A percentile compares a stretch with the other conserved stretches of the same genome.
These are phyloP conservation scores for Glarea lozoyensis DNA, from an alignment of 495 filamentous ascomycete genomes.

Conservation along the genomic window DNA sequence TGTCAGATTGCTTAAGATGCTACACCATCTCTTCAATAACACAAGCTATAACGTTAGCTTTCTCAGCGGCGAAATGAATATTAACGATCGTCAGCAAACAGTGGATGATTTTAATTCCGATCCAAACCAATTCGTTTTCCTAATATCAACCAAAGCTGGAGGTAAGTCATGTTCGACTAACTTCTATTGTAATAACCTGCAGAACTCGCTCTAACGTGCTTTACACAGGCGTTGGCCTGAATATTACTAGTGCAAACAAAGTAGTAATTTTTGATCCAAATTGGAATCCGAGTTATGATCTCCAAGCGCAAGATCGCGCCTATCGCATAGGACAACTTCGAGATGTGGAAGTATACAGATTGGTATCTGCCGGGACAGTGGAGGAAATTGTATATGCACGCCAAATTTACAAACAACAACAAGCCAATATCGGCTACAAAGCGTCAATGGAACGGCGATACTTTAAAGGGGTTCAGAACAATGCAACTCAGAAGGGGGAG, in stretches of 20 bases:
- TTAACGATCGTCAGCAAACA: constrained; percentile 69
- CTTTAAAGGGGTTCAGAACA: constrained; percentile 89
- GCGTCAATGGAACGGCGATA: constrained; percentile 88
- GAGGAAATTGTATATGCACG: constrained; percentile 96
- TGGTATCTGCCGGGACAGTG: constrained; percentile 88
- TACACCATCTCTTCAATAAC: constrained; percentile 77
- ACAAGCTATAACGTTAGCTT: constrained; percentile 91
- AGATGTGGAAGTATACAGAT: constrained; percentile 92
- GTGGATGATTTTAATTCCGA: constrained; percentile 93
- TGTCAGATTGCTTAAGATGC: constrained; percentile 75
- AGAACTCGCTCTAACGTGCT: too few relatives aligned
- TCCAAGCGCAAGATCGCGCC: constrained; percentile 94
- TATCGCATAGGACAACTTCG: constrained; percentile 91
- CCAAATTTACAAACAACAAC: constrained; percentile 98
- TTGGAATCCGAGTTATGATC: constrained; percentile 80
- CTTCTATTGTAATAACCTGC: too few relatives aligned
- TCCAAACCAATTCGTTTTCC: constrained; percentile 82
- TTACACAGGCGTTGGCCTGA: constrained; percentile 49
- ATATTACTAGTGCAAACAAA: constrained; percentile 97
- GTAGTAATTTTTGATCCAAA: constrained; percentile 96
- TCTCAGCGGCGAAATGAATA: constrained; percentile 79
- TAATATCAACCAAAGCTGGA: constrained; percentile 90
- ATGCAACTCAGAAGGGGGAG: constrained; percentile 81
- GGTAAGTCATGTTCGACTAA: constrained; percentile 43
- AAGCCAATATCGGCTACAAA: constrained; percentile 95